These are phyloP conservation scores for Samsoniella hepiali DNA, from an alignment of 2,329 filamentous ascomycete genomes.

Conservation along the genomic window DNA sequence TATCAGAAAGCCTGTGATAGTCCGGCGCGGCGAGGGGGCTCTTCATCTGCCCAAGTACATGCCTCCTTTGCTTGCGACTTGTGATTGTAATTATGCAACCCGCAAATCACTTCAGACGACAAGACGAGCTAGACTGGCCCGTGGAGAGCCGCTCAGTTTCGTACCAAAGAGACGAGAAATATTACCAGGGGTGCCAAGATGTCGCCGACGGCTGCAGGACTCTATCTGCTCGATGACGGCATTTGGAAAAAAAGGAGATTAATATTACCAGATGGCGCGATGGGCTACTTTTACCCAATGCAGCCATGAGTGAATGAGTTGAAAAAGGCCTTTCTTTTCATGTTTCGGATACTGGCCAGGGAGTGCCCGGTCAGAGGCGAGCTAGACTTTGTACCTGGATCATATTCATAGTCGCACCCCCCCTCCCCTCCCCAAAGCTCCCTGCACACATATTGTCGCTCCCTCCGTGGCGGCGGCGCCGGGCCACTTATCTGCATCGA, in stretches of 20 bases:
- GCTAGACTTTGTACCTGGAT: background rate
- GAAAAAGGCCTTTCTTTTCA: background rate
- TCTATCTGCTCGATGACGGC: background rate
- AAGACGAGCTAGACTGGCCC: background rate
- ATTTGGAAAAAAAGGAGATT: background rate
- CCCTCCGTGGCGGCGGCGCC: background rate
- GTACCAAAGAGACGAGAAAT: background rate
- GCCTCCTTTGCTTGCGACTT: too few relatives aligned
- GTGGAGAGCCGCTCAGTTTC: background rate
- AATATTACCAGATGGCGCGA: too few relatives aligned
- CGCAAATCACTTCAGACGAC: background rate
- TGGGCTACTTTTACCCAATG: background rate
- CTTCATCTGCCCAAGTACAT: too few relatives aligned
- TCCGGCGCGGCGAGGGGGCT: too few relatives aligned
- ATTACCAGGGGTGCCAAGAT: background rate
- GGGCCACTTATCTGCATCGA: background rate
- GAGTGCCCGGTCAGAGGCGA: background rate
- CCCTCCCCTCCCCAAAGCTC: background rate
- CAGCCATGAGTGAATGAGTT: background rate
- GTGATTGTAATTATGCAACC: background rate
- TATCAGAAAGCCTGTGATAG: too few relatives aligned
- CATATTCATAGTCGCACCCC: background rate
- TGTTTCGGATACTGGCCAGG: slow-evolving; percentile 2
- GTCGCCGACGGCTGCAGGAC: too few relatives aligned
- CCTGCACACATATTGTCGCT: background rate